Conservation (phyloP, 2,329 filamentous ascomycete genomes). For the Talaromyces sp. region DNA sequence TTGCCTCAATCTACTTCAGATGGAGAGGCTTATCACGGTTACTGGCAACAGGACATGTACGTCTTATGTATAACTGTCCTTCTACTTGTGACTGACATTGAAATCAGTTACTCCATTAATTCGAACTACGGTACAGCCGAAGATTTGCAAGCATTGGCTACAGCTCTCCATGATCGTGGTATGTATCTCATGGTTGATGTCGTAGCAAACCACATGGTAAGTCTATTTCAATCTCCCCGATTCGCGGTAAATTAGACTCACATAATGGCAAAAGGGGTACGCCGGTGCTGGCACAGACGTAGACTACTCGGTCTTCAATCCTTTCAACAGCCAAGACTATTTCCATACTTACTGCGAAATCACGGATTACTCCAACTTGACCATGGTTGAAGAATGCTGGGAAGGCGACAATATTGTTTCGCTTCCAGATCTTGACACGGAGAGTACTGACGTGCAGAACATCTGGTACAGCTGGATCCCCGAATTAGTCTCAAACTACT, state of each 20-base stretch:
- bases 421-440: constrained; percentile 62
- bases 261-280: constrained; percentile 34
- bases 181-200: constrained; percentile 64
- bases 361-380: constrained; percentile 52
- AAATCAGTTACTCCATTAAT: constrained; percentile 51
- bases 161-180: constrained; percentile 52
- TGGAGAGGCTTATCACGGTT: constrained; percentile 48
- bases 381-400: constrained; percentile 50
- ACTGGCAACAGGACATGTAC: constrained; percentile 50
- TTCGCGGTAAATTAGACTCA: neutral
- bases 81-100: neutral
- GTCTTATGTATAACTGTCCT: neutral
- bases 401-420: constrained; percentile 53
- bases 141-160: constrained; percentile 57
- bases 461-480: constrained; percentile 60
- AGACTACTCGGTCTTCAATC: constrained; percentile 52
- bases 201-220: constrained; percentile 55
- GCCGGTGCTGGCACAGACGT: constrained; percentile 47
- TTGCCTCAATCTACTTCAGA: constrained; percentile 35
- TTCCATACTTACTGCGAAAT: constrained; percentile 60
- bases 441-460: constrained; percentile 46
- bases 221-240: neutral
- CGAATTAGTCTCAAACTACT: constrained; percentile 57
- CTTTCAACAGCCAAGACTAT: constrained; percentile 56
- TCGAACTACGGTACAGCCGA: constrained; percentile 56